phyloP scores from a whole-genome alignment of 345 rosid genomes.

The Rhizophora mangle region DNA sequence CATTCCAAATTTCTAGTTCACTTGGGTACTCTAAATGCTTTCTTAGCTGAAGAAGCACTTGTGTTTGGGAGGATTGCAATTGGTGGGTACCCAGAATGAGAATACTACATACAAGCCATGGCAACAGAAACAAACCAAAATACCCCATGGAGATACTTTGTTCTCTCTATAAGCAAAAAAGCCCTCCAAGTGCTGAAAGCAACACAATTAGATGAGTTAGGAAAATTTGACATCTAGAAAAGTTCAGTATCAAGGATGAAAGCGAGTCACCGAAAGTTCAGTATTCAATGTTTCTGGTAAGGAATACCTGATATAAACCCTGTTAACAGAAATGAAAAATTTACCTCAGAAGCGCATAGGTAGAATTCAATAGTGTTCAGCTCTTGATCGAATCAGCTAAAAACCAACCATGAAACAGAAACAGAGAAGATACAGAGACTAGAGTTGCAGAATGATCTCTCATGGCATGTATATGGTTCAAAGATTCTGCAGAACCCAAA shows the following conservation, averaged over 20 bases:
- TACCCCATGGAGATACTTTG: conserved; percentile 37
- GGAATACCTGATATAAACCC: background rate
- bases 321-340: background rate
- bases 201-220: background rate
- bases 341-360: background rate
- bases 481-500: background rate
- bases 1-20: conserved; percentile 62
- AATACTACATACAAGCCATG: conserved; percentile 48
- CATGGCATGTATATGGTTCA: background rate
- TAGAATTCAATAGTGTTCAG: background rate
- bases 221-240: background rate
- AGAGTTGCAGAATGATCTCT: background rate
- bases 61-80: conserved; percentile 67
- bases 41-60: conserved; percentile 69
- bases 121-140: conserved; percentile 32
- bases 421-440: background rate
- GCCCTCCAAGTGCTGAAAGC: conserved; percentile 12
- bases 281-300: background rate
- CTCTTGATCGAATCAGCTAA: background rate
- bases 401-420: conserved; percentile 10
- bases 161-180: background rate
- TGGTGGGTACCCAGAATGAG: conserved; percentile 44
- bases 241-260: background rate
- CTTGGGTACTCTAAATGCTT: conserved; percentile 67
- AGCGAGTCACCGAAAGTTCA: background rate